These are phyloP conservation scores for Trichomonascaceae sp. DNA, from an alignment of 1,139 yeast genomes.

Conservation along the genomic window DNA sequence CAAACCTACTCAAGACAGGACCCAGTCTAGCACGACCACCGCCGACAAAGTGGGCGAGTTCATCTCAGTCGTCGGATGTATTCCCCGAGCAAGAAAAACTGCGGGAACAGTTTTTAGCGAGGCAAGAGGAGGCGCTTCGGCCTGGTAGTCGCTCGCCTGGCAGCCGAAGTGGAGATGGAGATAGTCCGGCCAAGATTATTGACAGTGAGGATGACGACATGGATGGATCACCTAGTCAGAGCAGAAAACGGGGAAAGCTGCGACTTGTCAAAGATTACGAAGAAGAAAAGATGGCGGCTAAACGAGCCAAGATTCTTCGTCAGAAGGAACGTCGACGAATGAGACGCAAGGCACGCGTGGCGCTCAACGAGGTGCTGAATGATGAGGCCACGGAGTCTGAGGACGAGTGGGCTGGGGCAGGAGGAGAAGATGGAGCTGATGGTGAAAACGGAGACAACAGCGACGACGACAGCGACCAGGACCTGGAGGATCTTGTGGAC, in stretches of 20 bases:
- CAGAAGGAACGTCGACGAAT: not conserved
- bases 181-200: not conserved
- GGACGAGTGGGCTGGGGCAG: not conserved
- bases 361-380: not conserved
- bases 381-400: not conserved
- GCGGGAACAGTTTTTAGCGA: not conserved
- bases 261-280: not conserved
- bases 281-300: not conserved
- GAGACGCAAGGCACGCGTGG: too few species aligned
- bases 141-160: not conserved
- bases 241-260: not conserved
- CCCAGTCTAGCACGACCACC: not conserved
- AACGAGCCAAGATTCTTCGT: not conserved
- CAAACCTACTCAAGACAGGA: not conserved
- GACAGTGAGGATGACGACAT: not conserved
- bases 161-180: not conserved
- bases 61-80: not conserved
- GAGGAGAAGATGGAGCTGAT: not conserved
- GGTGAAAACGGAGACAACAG: too few species aligned
- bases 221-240: not conserved
- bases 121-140: not conserved
- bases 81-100: not conserved
- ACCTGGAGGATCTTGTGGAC: not conserved
- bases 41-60: not conserved
- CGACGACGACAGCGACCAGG: not conserved